A percentile compares a stretch with the other conserved stretches of the same genome.
Conservation (phyloP, 768 basidiomycete species). For the Lactifluus volemus region DNA sequence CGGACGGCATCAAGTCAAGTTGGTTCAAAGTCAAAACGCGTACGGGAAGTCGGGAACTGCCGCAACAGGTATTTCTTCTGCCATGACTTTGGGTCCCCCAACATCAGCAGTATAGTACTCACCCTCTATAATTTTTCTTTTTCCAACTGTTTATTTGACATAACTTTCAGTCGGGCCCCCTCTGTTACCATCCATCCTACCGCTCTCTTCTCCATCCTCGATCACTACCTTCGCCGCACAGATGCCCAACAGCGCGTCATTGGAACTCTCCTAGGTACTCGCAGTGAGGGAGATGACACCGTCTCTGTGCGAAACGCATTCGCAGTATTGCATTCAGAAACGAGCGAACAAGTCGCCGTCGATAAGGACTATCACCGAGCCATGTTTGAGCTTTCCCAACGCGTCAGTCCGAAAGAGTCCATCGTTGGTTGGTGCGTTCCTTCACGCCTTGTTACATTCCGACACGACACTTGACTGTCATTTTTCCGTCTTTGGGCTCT, state of each 20-base stretch:
- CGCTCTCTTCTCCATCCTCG: conserved; percentile 89
- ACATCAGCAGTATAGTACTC: conserved; percentile 38
- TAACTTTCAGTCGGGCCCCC: conserved; percentile 49
- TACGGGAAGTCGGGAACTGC: conserved; percentile 24
- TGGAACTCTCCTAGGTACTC: conserved; percentile 85
- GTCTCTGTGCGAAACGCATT: conserved; percentile 81
- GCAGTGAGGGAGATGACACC: conserved; percentile 40
- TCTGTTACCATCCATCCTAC: conserved; percentile 83
- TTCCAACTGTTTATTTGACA: not conserved
- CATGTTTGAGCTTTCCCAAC: conserved; percentile 87
- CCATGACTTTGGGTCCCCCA: conserved; percentile 40
- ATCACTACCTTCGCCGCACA: conserved; percentile 88
- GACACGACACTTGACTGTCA: conserved; percentile 75
- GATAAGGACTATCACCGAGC: conserved; percentile 94
- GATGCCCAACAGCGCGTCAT: conserved; percentile 83
- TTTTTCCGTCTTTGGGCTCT: conserved; percentile 39
- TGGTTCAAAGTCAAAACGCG: conserved; percentile 30
- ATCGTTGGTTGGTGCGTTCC: conserved; percentile 90
- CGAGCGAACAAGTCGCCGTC: conserved; percentile 86
- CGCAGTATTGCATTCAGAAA: conserved; percentile 89
- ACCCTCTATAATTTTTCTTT: not conserved
- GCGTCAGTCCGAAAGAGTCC: conserved; percentile 74
- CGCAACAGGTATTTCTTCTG: not conserved
- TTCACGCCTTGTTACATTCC: conserved; percentile 19
- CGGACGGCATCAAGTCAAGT: conserved; percentile 76